phyloP scores from a whole-genome alignment of 176 grass and related monocot species.

The Musa itinerans region DNA sequence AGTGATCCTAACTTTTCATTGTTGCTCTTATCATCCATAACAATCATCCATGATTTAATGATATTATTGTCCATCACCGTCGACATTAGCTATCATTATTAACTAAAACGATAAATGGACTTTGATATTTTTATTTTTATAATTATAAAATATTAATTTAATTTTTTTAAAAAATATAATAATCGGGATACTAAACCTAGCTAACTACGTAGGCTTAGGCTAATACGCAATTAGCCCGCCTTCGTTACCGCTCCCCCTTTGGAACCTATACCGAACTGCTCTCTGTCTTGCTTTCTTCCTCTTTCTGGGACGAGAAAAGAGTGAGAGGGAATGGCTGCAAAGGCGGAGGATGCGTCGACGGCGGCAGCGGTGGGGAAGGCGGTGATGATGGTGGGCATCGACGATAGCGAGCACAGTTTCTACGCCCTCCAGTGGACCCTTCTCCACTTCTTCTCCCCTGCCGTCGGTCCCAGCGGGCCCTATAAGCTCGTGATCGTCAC shows the following conservation, averaged over 20 bases:
- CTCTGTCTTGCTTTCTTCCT: not conserved
- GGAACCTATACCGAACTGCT: too few relatives aligned
- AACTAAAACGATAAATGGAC: too few relatives aligned
- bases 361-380: constrained; percentile 18
- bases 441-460: constrained; percentile 61
- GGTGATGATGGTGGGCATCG: constrained; percentile 72
- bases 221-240: too few relatives aligned
- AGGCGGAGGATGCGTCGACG: not conserved
- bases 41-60: accelerated
- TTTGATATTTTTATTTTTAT: too few relatives aligned
- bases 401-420: constrained; percentile 90
- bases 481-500: constrained; percentile 72
- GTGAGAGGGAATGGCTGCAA: not conserved
- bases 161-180: too few relatives aligned
- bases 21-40: accelerated
- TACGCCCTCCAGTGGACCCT: constrained; percentile 90
- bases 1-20: too few relatives aligned
- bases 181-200: too few relatives aligned
- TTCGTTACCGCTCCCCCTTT: too few relatives aligned
- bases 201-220: too few relatives aligned
- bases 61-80: too few relatives aligned
- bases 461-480: not conserved
- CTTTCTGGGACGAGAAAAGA: not conserved
- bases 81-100: accelerated
- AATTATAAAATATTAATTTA: too few relatives aligned